Conservation (phyloP, 1,139 yeast genomes). For the Pichia sp. region DNA sequence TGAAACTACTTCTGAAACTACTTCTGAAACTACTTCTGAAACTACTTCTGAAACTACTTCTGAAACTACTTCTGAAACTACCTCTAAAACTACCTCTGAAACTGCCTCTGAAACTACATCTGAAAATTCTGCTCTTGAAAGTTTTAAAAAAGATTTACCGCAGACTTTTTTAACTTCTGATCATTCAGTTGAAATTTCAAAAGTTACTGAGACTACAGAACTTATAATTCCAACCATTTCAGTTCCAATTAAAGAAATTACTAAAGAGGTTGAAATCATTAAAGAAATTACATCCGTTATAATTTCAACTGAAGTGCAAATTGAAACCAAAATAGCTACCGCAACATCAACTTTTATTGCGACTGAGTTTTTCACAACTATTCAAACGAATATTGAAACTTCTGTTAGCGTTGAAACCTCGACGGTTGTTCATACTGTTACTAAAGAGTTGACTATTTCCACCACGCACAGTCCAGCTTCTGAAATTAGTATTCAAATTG, state of each 20-base stretch:
- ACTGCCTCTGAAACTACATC: no score
- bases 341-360: slow-evolving; percentile 3
- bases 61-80: no score
- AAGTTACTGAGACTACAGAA: no score
- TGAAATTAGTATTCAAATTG: slow-evolving; percentile 4
- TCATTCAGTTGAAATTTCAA: no score
- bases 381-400: slow-evolving; percentile 3
- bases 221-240: neutral
- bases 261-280: slow-evolving; percentile 9
- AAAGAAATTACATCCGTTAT: slow-evolving; percentile 13
- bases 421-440: neutral
- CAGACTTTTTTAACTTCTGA: neutral
- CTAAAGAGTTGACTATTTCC: neutral
- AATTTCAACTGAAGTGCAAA: neutral
- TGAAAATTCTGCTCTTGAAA: no score
- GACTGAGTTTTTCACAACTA: slow-evolving; percentile 1
- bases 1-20: no score
- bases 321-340: slow-evolving; percentile 3
- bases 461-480: neutral
- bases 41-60: no score
- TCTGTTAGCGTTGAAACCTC: neutral
- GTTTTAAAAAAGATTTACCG: no score
- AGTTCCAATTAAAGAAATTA: slow-evolving; percentile 2
- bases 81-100: no score
- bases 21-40: no score